Percentiles rank a stretch among this genome's conserved stretches.
phyloP scores from a whole-genome alignment of 306 rosid species.

The Vicia sativa region DNA sequence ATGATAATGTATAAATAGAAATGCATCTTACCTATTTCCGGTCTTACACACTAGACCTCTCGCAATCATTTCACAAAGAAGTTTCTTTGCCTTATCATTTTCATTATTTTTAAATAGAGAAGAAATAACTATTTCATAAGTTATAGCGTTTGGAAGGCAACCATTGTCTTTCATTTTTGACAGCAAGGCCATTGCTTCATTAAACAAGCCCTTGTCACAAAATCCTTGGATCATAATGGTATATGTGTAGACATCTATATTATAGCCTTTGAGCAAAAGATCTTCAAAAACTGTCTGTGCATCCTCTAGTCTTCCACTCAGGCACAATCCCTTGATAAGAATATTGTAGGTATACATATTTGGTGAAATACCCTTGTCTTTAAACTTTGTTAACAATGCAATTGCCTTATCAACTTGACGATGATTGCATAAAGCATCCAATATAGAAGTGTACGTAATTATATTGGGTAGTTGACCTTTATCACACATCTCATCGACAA shows the following conservation, averaged over 20 bases:
- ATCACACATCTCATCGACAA: neutral
- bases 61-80: too few species aligned
- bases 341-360: neutral
- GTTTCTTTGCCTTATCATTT: too few species aligned
- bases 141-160: too few species aligned
- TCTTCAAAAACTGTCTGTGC: neutral
- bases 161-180: too few species aligned
- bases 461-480: neutral
- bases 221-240: too few species aligned
- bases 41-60: too few species aligned
- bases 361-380: neutral
- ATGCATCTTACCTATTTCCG: too few species aligned
- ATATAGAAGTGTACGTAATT: neutral
- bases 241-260: neutral
- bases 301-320: neutral
- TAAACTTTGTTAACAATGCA: neutral
- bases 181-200: too few species aligned
- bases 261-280: neutral
- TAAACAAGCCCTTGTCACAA: too few species aligned
- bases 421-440: neutral
- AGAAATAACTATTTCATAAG: too few species aligned
- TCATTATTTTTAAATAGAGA: too few species aligned
- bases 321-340: neutral
- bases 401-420: constrained; percentile 2
- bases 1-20: too few species aligned